Conservation (phyloP, 345 rosid genomes). For the Aquilaria malaccensis region DNA sequence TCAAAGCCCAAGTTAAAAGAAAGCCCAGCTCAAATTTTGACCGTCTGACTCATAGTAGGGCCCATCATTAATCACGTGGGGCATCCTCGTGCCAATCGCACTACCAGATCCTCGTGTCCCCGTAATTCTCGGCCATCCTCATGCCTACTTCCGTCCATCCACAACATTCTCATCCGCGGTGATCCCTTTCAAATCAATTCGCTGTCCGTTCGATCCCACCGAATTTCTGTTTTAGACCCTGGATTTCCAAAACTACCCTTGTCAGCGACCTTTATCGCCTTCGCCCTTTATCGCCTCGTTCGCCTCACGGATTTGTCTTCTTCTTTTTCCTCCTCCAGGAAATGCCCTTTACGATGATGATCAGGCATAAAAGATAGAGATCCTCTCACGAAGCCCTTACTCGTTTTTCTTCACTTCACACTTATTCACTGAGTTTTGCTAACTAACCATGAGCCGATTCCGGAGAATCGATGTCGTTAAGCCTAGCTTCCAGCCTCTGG, state of each 20-base stretch:
- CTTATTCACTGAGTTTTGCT: constrained; percentile 23
- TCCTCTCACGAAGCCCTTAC: constrained; percentile 1
- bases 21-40: not conserved
- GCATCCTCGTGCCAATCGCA: constrained; percentile 12
- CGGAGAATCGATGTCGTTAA: constrained; percentile 36
- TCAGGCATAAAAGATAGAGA: not conserved
- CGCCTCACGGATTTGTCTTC: constrained; percentile 21
- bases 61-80: constrained; percentile 1
- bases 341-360: not conserved
- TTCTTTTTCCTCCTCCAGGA: constrained; percentile 2
- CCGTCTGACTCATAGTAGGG: no score
- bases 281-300: constrained; percentile 8
- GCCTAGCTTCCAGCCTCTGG: constrained; percentile 22
- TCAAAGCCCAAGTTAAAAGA: not conserved
- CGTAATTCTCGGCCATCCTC: constrained; percentile 10
- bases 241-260: constrained; percentile 15
- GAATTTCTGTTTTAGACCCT: not conserved
- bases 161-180: not conserved
- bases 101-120: constrained; percentile 25
- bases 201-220: not conserved
- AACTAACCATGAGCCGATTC: constrained; percentile 38
- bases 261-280: constrained; percentile 10
- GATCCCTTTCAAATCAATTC: not conserved
- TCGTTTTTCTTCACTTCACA: no score
- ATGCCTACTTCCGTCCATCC: constrained; percentile 10